Evolutionary conservation across 2,329 filamentous ascomycete species (phyloP).

Genomic region (Emergomyces pasteurianus): DNA sequence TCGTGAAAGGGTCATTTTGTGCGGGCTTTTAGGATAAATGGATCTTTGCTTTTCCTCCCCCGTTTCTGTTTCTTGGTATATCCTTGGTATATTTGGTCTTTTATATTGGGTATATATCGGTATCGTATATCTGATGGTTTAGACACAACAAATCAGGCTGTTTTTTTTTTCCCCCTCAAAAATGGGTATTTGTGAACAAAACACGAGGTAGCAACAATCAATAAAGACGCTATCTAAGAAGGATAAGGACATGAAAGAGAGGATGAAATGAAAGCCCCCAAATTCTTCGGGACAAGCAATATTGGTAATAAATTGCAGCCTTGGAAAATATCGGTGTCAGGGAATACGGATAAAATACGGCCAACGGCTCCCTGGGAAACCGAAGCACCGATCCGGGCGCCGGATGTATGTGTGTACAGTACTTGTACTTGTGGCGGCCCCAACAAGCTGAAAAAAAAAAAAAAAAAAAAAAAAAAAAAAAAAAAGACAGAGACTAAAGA

Average conservation of each 20-base stretch:
- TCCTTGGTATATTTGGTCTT: neutral
- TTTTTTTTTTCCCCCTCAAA: too few relatives aligned
- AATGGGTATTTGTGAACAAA: neutral
- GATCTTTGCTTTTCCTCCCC: neutral
- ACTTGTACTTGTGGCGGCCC: too few relatives aligned
- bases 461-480: neutral
- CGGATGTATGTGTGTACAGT: too few relatives aligned
- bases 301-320: too few relatives aligned
- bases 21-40: neutral
- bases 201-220: neutral
- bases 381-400: too few relatives aligned
- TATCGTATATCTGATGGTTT: neutral
- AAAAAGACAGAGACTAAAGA: too few relatives aligned
- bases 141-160: neutral
- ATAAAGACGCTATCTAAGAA: neutral
- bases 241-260: neutral
- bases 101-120: neutral
- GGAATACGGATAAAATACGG: too few relatives aligned
- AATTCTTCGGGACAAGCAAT: too few relatives aligned
- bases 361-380: too few relatives aligned
- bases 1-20: conserved; percentile 8
- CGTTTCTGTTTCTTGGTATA: neutral
- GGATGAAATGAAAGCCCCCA: too few relatives aligned
- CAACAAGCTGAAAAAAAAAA: too few relatives aligned
- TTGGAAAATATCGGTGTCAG: too few relatives aligned